phyloP scores from a whole-genome alignment of 1,139 yeast species.

The Blastobotrys arbuscula region DNA sequence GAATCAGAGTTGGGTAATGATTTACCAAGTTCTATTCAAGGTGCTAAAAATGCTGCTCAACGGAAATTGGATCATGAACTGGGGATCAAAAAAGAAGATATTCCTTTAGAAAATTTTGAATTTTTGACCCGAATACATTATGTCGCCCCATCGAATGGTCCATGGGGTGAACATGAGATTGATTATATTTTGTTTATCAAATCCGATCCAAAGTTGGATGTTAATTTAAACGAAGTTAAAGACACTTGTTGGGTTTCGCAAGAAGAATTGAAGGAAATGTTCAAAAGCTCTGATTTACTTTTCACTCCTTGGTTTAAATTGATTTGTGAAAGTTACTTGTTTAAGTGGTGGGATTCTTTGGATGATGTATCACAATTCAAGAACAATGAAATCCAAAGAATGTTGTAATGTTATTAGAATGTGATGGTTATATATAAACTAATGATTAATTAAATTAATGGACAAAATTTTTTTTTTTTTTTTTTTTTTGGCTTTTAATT shows the following conservation, averaged over 20 bases:
- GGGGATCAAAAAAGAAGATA: slow-evolving; percentile 61
- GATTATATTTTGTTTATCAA: slow-evolving; percentile 84
- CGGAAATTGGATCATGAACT: slow-evolving; percentile 89
- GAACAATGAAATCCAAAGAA: slow-evolving; percentile 29
- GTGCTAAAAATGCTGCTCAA: slow-evolving; percentile 84
- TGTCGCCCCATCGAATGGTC: slow-evolving; percentile 74
- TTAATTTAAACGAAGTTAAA: slow-evolving; percentile 70
- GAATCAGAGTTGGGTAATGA: slow-evolving; percentile 69
- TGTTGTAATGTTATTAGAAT: slow-evolving; percentile 12
- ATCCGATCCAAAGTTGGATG: slow-evolving; percentile 50
- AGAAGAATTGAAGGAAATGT: slow-evolving; percentile 67
- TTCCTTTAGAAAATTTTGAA: slow-evolving; percentile 63
- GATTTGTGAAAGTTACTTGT: slow-evolving; percentile 84
- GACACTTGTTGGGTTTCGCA: slow-evolving; percentile 71
- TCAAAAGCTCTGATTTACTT: slow-evolving; percentile 50
- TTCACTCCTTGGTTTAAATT: slow-evolving; percentile 99
- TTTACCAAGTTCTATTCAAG: slow-evolving; percentile 57
- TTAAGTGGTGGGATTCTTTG: slow-evolving; percentile 88
- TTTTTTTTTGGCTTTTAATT: not conserved
- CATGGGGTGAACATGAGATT: slow-evolving; percentile 98
- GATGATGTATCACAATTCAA: slow-evolving; percentile 46
- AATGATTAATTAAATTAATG: not conserved
- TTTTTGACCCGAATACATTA: slow-evolving; percentile 93
- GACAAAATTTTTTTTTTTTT: not conserved
- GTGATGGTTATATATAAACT: no score